Conservation (phyloP, 163 green algal species). For the Chlorella variabilis region DNA sequence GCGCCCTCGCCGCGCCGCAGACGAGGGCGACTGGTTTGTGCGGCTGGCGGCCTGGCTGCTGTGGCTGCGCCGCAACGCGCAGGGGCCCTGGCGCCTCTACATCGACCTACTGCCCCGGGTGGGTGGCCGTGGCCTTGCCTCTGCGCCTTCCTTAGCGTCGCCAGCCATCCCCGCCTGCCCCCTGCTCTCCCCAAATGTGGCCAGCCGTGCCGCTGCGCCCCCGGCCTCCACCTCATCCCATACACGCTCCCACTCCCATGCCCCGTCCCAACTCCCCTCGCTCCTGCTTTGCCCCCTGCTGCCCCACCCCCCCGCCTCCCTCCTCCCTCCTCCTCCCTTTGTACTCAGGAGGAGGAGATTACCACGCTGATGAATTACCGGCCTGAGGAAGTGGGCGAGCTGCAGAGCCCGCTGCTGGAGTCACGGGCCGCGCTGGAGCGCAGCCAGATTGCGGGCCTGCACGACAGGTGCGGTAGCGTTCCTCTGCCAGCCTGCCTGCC, state of each 20-base stretch:
- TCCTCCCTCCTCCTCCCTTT: neutral
- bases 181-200: too few relatives aligned
- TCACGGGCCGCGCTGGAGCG: slow-evolving; percentile 47
- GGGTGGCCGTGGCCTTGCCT: too few relatives aligned
- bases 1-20: neutral
- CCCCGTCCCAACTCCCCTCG: too few relatives aligned
- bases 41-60: slow-evolving; percentile 55
- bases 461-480: slow-evolving; percentile 14
- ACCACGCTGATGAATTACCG: slow-evolving; percentile 55
- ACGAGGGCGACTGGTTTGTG: slow-evolving; percentile 45
- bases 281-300: too few relatives aligned
- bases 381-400: slow-evolving; percentile 11
- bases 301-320: neutral
- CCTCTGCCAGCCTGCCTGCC: neutral
- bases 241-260: too few relatives aligned
- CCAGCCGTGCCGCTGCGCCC: too few relatives aligned
- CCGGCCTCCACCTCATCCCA: too few relatives aligned
- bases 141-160: too few relatives aligned
- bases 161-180: too few relatives aligned
- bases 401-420: slow-evolving; percentile 33
- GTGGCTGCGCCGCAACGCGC: slow-evolving; percentile 29
- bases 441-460: slow-evolving; percentile 37
- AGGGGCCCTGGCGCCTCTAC: slow-evolving; percentile 52
- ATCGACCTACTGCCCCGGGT: slow-evolving; percentile 45
- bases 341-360: slow-evolving; percentile 35